Conservation (phyloP, 1,284 basidiomycete genomes). For the Irpex rosettiformis region DNA sequence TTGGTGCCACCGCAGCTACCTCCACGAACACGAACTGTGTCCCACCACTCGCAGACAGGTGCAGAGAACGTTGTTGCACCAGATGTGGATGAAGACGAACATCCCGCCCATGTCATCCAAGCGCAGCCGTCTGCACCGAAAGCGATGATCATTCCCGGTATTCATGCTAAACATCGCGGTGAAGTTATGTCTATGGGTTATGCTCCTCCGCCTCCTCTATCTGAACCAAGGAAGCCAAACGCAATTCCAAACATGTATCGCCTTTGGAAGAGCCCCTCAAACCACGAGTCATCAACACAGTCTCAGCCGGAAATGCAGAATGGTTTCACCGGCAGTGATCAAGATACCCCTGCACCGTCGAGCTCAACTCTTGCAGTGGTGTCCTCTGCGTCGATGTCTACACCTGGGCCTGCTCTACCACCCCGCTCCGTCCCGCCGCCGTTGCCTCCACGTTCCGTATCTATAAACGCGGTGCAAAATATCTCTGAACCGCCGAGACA, state of each 20-base stretch:
- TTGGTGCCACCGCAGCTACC: not conserved
- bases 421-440: constrained; percentile 46
- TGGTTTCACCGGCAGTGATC: constrained; percentile 25
- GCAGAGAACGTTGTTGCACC: constrained; percentile 14
- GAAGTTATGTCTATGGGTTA: constrained; percentile 79
- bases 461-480: constrained; percentile 24
- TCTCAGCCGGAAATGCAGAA: constrained; percentile 22
- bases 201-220: constrained; percentile 45
- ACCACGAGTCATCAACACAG: constrained; percentile 23
- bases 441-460: constrained; percentile 51
- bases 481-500: constrained; percentile 25
- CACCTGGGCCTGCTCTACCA: constrained; percentile 14
- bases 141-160: constrained; percentile 78
- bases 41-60: constrained; percentile 27
- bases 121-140: constrained; percentile 67
- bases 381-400: constrained; percentile 12
- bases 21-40: constrained; percentile 17
- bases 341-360: constrained; percentile 25
- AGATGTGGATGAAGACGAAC: constrained; percentile 24
- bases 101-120: constrained; percentile 49
- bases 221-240: constrained; percentile 42
- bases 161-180: constrained; percentile 73
- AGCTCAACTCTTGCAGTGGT: constrained; percentile 19
- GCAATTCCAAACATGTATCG: constrained; percentile 68
- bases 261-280: constrained; percentile 56